Evolutionary conservation across 2,329 filamentous ascomycete species (phyloP), one percentile per base, ranked within the genome.

Genomic region (Elsinoe perseae): DNA sequence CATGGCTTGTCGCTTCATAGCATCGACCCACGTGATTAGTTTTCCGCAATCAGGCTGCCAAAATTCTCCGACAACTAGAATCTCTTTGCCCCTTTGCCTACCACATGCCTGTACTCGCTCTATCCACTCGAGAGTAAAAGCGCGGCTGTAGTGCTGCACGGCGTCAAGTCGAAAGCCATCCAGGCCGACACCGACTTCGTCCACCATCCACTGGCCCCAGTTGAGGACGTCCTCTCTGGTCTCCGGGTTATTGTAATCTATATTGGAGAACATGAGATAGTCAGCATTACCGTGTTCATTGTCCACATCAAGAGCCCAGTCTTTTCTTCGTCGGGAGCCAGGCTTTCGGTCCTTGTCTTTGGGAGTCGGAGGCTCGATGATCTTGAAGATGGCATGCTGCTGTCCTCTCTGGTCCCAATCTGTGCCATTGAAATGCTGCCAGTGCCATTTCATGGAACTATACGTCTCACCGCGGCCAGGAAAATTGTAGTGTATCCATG

Each of bases 191-290:
- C 30, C 28, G 0, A 87, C 65, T 58, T 83, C 74, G 4, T 78
- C 71, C 1, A 79, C 77, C 57, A 89, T 75, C 86, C 86, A 89
- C 3, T 77, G 71, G 1, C 81, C 82, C 86, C 85, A 89, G 52
- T 77, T 74, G 55, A 84, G 73, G 3, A 87, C 77, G 61, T 89
- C 86, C 3, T 77, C 68, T 30, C 76, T 74, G 8, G 88, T 85
- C 61, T 86, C 84, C 0, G 75, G 74, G 57, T 86, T 77, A 2
- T 72, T 69, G 66, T 85, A 85, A 67, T 88, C 84, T 36, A 89
- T 68, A 66, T 89, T 82, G 4, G 82, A 81, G 62, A 86, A 87
- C 82, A 89, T 87, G 14, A 88, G 76, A 64, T 83, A 87, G 66
- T 84, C 81, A 40, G 70, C 72, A 64, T 89, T 89, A 6, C 85